A percentile compares a stretch with the other conserved stretches of the same genome.
Evolutionary conservation across 2,329 filamentous ascomycete species (phyloP).

Genomic region (Clonostachys chloroleuca): DNA sequence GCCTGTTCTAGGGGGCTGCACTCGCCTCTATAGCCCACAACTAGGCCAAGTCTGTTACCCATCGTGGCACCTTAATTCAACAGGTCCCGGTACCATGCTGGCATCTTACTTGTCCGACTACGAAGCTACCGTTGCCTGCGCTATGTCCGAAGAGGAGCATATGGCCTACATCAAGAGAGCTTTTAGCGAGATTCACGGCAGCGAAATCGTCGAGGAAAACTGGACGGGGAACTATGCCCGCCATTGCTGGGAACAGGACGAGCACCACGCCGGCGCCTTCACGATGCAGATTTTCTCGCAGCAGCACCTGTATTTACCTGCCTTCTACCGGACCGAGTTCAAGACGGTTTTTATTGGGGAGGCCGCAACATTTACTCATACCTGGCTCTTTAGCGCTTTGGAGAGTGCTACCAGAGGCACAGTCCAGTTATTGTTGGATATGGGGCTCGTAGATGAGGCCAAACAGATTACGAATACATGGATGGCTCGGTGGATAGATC

Average conservation of each 20-base stretch:
- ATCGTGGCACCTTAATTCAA: constrained; percentile 60
- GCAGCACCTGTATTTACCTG: constrained; percentile 65
- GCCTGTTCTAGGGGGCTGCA: constrained; percentile 62
- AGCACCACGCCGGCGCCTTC: constrained; percentile 60
- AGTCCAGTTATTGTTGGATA: constrained; percentile 52
- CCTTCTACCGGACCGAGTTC: constrained; percentile 65
- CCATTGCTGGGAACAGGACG: constrained; percentile 61
- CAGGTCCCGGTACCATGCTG: constrained; percentile 58
- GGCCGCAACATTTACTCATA: constrained; percentile 68
- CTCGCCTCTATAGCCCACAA: constrained; percentile 53
- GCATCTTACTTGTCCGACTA: constrained; percentile 51
- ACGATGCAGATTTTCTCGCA: constrained; percentile 55
- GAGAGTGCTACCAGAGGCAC: constrained; percentile 64
- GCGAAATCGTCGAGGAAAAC: constrained; percentile 25
- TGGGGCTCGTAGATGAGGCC: constrained; percentile 11
- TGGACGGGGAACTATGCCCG: constrained; percentile 63
- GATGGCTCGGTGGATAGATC: constrained; percentile 4
- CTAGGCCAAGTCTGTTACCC: constrained; percentile 64
- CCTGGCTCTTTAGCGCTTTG: constrained; percentile 64
- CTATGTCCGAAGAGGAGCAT: constrained; percentile 54
- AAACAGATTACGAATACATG: constrained; percentile 6
- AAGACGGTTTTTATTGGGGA: constrained; percentile 66
- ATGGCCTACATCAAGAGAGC: constrained; percentile 58
- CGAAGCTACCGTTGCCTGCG: constrained; percentile 29
- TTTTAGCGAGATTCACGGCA: constrained; percentile 62